Conservation (phyloP, 345 rosid species). For the Erysimum cheiranthoides region DNA sequence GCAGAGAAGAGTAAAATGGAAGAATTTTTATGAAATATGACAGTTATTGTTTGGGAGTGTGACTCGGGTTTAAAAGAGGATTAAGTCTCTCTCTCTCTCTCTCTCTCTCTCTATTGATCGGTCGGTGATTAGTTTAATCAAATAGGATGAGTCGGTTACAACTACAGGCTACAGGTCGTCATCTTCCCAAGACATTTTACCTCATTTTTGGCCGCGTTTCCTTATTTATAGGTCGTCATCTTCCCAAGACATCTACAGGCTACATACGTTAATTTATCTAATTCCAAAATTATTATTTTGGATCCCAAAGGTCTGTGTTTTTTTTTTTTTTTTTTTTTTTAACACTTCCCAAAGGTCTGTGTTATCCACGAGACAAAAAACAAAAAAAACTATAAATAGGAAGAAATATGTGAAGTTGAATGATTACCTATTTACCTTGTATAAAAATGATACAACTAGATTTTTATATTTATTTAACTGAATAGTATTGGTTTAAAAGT, state of each 20-base stretch:
- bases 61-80: slow-evolving; percentile 40
- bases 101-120: slow-evolving; percentile 3
- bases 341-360: background rate
- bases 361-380: background rate
- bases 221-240: no score
- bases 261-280: background rate
- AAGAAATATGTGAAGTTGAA: background rate
- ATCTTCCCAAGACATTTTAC: slow-evolving; percentile 27
- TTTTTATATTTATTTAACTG: no score
- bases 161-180: slow-evolving; percentile 39
- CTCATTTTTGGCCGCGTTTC: slow-evolving; percentile 10
- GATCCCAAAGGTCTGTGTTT: background rate
- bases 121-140: slow-evolving; percentile 48
- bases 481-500: no score
- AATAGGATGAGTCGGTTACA: slow-evolving; percentile 32
- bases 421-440: background rate
- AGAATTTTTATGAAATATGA: background rate
- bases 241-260: no score
- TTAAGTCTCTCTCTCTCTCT: slow-evolving; percentile 11
- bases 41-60: slow-evolving; percentile 27
- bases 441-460: background rate
- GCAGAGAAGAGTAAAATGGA: slow-evolving; percentile 8
- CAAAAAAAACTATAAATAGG: no score
- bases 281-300: background rate
- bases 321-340: no score